Conservation (phyloP, 495 filamentous ascomycete genomes). For the Filosporella fistucella region DNA sequence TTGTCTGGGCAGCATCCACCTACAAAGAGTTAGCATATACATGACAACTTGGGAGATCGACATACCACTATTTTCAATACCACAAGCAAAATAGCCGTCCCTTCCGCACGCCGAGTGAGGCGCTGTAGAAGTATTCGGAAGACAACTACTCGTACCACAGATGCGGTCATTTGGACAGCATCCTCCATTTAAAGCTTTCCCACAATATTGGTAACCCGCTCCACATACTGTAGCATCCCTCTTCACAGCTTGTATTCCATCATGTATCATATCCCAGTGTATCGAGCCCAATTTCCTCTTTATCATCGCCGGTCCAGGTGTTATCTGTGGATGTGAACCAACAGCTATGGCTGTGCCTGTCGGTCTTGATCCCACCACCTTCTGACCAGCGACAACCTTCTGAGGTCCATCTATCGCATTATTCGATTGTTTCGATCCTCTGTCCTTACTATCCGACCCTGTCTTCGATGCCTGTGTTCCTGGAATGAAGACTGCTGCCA, state of each 20-base stretch:
- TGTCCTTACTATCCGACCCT: not conserved
- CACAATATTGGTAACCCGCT: slow-evolving; percentile 14
- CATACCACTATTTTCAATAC: slow-evolving; percentile 20
- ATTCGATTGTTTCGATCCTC: not conserved
- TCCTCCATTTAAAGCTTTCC: slow-evolving; percentile 17
- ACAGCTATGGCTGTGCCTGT: not conserved
- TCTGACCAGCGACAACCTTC: not conserved
- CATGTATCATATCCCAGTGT: slow-evolving; percentile 21
- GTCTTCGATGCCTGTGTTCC: slow-evolving; percentile 1
- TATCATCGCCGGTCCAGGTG: slow-evolving; percentile 10
- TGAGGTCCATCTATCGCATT: not conserved
- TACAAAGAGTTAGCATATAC: slow-evolving; percentile 5
- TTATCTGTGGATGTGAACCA: slow-evolving; percentile 16
- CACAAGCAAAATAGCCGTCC: slow-evolving; percentile 18
- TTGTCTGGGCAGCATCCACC: slow-evolving; percentile 23
- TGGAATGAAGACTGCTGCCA: slow-evolving; percentile 6
- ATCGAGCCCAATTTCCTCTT: slow-evolving; percentile 18
- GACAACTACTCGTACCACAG: slow-evolving; percentile 19
- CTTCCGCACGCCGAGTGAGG: slow-evolving; percentile 15
- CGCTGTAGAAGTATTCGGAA: slow-evolving; percentile 10
- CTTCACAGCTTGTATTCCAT: slow-evolving; percentile 21
- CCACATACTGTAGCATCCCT: slow-evolving; percentile 20
- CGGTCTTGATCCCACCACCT: not conserved
- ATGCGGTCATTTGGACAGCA: slow-evolving; percentile 23
- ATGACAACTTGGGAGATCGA: not conserved